Conservation (phyloP, 306 rosid genomes). For the Lagenaria siceraria region DNA sequence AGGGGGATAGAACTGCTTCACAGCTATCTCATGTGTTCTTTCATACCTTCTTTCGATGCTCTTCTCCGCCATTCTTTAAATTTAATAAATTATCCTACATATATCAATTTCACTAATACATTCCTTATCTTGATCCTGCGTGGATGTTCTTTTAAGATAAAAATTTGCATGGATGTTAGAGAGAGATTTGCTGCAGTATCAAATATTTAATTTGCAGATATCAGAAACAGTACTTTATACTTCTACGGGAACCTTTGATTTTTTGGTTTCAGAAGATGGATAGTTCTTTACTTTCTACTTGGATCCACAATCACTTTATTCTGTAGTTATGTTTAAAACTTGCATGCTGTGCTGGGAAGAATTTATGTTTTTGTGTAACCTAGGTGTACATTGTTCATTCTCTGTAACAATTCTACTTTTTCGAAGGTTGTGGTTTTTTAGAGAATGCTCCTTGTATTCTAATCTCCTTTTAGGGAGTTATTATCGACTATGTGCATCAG, state of each 20-base stretch:
- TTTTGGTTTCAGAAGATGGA: too few species aligned
- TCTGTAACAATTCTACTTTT: neutral
- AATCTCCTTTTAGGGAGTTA: too few species aligned
- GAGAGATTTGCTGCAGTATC: neutral
- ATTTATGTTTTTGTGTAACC: neutral
- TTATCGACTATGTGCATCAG: too few species aligned
- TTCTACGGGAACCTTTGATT: too few species aligned
- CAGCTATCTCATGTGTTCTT: conserved; percentile 65
- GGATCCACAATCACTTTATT: too few species aligned
- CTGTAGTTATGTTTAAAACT: too few species aligned
- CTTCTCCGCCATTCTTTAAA: neutral
- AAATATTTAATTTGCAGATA: neutral
- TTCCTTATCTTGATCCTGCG: neutral
- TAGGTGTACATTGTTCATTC: neutral
- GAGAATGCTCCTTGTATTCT: neutral
- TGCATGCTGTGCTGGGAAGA: too few species aligned
- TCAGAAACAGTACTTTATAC: neutral
- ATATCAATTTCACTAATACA: neutral
- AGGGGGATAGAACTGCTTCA: conserved; percentile 50
- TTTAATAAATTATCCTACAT: neutral
- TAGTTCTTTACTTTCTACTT: too few species aligned
- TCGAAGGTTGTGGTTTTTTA: neutral
- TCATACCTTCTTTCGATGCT: neutral
- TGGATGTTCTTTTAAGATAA: too few species aligned
- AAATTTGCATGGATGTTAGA: neutral